These are phyloP conservation scores for Phlyctochytrium arcticum DNA, from an alignment of 192 early-diverging fungal species.

Conservation along the genomic window DNA sequence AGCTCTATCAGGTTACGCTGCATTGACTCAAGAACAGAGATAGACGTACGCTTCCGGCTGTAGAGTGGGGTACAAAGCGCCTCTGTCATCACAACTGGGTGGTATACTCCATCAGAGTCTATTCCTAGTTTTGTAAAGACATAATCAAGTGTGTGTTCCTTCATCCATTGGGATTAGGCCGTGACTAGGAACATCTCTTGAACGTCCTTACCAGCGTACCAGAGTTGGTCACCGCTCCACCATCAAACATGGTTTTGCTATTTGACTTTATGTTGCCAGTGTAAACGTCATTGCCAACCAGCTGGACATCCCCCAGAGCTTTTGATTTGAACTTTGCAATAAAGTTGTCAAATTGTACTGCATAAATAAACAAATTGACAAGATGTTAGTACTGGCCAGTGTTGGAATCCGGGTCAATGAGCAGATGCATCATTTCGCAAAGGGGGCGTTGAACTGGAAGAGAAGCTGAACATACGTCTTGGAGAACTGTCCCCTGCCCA, in stretches of 20 bases:
- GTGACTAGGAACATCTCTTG: neutral
- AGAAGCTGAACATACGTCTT: conserved; percentile 39
- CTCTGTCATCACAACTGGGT: conserved; percentile 88
- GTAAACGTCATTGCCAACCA: conserved; percentile 69
- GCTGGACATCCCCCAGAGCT: conserved; percentile 39
- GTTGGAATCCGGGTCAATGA: neutral
- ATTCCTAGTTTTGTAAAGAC: conserved; percentile 77
- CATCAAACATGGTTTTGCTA: conserved; percentile 62
- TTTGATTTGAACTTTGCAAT: conserved; percentile 64
- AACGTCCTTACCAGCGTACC: conserved; percentile 62
- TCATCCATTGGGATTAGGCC: conserved; percentile 15
- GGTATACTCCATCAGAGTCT: conserved; percentile 60
- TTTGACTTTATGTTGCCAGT: conserved; percentile 44
- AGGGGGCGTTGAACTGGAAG: neutral
- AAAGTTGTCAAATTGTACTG: conserved; percentile 71
- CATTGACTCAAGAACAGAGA: neutral
- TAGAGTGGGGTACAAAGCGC: conserved; percentile 70
- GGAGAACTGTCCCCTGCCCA: conserved; percentile 68
- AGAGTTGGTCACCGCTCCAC: conserved; percentile 63
- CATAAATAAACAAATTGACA: neutral
- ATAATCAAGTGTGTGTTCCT: conserved; percentile 85
- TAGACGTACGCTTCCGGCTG: conserved; percentile 64
- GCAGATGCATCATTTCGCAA: neutral
- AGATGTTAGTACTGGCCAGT: neutral
- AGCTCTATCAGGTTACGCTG: neutral